These are phyloP conservation scores for Trichoderma sp. DNA, from an alignment of 2,329 filamentous ascomycete genomes.

Conservation along the genomic window DNA sequence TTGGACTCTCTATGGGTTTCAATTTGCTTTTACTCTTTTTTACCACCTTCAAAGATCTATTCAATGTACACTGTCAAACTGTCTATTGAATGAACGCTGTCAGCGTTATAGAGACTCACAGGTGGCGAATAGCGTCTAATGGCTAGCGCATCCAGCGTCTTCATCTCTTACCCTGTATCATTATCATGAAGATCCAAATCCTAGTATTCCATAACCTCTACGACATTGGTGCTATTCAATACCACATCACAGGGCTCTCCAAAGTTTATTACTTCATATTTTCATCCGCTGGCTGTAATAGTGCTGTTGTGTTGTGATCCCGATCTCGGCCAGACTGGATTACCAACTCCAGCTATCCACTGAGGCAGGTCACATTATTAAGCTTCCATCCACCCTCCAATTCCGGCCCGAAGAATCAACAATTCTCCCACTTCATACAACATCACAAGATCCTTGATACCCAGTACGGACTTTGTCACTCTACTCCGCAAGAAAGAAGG, in stretches of 20 bases:
- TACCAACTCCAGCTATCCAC: conserved; percentile 1
- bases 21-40: background rate
- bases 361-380: conserved; percentile 24
- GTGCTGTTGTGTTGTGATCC: background rate
- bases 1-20: background rate
- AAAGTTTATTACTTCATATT: background rate
- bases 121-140: background rate
- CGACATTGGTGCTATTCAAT: background rate
- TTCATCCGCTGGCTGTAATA: too few relatives aligned
- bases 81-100: background rate
- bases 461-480: background rate
- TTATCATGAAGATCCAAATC: background rate
- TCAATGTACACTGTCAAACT: background rate
- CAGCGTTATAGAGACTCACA: background rate
- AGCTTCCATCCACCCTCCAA: conserved; percentile 21
- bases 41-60: background rate
- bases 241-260: background rate
- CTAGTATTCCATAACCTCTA: too few relatives aligned
- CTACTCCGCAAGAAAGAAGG: background rate
- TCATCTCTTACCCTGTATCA: background rate
- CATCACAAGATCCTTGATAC: background rate
- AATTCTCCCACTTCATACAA: background rate
- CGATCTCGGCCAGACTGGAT: conserved; percentile 10
- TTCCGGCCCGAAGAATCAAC: background rate
- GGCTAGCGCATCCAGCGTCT: background rate